Evolutionary conservation across 2,329 filamentous ascomycete genomes (phyloP).

Genomic region (Hymenoscyphus fructigenus): DNA sequence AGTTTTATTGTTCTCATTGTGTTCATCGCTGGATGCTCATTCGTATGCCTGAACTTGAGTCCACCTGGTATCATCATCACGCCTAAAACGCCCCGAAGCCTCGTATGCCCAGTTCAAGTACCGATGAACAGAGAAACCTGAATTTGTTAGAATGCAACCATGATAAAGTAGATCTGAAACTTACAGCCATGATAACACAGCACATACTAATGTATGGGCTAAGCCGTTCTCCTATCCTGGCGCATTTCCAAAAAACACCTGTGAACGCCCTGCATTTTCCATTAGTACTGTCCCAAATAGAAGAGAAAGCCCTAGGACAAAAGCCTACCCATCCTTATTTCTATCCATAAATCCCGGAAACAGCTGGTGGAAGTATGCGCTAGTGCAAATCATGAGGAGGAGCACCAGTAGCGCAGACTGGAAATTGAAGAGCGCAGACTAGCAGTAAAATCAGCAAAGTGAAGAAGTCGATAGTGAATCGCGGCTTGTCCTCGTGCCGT

Average conservation of each 20-base stretch:
- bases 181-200: constrained; percentile 90
- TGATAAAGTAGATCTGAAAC: constrained; percentile 32
- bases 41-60: constrained; percentile 8
- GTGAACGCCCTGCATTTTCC: constrained; percentile 26
- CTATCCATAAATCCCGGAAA: constrained; percentile 88
- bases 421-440: constrained; percentile 99
- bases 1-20: neutral
- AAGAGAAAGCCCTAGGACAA: constrained; percentile 9
- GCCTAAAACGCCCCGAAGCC: constrained; percentile 27
- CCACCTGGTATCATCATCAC: constrained; percentile 14
- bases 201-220: constrained; percentile 95
- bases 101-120: constrained; percentile 24
- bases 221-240: constrained; percentile 85
- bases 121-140: constrained; percentile 37
- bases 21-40: neutral
- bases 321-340: constrained; percentile 80
- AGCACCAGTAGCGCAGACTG: constrained; percentile 93
- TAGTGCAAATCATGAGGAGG: constrained; percentile 93
- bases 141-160: constrained; percentile 15
- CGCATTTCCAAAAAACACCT: constrained; percentile 94
- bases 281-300: constrained; percentile 16
- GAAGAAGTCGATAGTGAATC: neutral
- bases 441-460: constrained; percentile 18
- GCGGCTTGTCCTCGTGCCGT: neutral
- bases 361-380: constrained; percentile 87